Evolutionary conservation across 2,329 filamentous ascomycete species (phyloP).

Genomic region (Penicillium griseofulvum): DNA sequence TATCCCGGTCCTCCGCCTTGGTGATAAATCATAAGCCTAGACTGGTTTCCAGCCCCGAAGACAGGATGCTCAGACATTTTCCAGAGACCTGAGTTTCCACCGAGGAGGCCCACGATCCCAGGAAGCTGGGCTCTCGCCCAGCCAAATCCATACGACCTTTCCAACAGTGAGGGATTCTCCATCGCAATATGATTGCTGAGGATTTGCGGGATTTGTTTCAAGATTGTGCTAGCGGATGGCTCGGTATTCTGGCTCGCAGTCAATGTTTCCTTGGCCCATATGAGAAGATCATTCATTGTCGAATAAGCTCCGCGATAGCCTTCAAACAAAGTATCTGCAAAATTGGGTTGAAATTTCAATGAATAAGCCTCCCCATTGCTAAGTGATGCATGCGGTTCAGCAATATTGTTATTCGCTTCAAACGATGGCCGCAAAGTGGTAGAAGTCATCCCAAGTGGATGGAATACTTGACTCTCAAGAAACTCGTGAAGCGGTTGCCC

Average conservation of each 20-base stretch:
- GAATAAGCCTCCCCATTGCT: neutral
- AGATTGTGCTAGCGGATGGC: neutral
- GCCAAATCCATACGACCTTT: constrained; percentile 3
- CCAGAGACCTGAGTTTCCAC: neutral
- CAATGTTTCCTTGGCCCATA: constrained; percentile 1
- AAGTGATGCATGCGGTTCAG: neutral
- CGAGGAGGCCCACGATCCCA: neutral
- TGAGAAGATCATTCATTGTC: constrained; percentile 4
- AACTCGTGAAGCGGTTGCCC: neutral
- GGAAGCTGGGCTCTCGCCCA: constrained; percentile 2
- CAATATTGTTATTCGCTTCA: neutral
- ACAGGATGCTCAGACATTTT: neutral
- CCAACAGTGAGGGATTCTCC: neutral
- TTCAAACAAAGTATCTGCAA: neutral
- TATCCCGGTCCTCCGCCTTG: constrained; percentile 2
- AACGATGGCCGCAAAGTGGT: constrained; percentile 1
- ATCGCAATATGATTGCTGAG: constrained; percentile 1
- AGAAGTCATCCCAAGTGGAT: neutral
- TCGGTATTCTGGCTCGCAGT: neutral
- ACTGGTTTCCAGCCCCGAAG: neutral
- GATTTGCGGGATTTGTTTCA: neutral
- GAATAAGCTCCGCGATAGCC: constrained; percentile 1
- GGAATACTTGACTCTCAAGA: neutral
- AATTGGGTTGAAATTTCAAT: neutral
- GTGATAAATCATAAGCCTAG: constrained; percentile 3